Evolutionary conservation across 1,284 basidiomycete species (phyloP).

Genomic region (Boletus semigastroideus): DNA sequence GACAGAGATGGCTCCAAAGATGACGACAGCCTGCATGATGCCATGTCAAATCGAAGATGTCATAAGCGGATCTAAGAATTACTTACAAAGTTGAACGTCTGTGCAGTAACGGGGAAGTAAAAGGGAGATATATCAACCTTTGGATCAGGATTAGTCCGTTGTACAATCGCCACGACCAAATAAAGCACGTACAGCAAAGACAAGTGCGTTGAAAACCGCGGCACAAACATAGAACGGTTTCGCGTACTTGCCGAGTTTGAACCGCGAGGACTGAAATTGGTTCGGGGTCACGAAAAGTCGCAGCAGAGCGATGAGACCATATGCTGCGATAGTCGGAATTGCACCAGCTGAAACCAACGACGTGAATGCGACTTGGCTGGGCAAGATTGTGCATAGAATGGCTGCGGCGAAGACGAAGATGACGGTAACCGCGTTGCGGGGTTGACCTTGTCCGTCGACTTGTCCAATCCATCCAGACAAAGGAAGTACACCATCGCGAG

Average conservation of each 20-base stretch:
- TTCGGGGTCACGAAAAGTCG: slow-evolving; percentile 75
- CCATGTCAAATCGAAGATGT: slow-evolving; percentile 12
- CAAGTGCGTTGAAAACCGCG: slow-evolving; percentile 66
- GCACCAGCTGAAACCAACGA: slow-evolving; percentile 81
- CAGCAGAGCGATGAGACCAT: slow-evolving; percentile 73
- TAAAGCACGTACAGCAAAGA: slow-evolving; percentile 60
- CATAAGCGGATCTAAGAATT: background rate
- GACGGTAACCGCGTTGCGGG: slow-evolving; percentile 78
- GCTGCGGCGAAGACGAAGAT: slow-evolving; percentile 73
- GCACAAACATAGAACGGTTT: slow-evolving; percentile 69
- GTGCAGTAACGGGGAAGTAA: slow-evolving; percentile 71
- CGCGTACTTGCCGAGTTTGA: slow-evolving; percentile 63
- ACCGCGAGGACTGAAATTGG: slow-evolving; percentile 68
- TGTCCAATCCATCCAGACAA: slow-evolving; percentile 76
- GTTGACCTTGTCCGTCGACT: slow-evolving; percentile 69
- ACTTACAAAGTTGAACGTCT: slow-evolving; percentile 80
- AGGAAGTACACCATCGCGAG: slow-evolving; percentile 84
- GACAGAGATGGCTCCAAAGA: slow-evolving; percentile 74
- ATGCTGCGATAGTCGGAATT: slow-evolving; percentile 80
- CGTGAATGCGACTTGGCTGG: slow-evolving; percentile 84
- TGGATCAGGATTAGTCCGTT: background rate
- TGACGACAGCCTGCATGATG: slow-evolving; percentile 60
- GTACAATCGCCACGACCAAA: background rate
- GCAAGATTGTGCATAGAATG: slow-evolving; percentile 79
- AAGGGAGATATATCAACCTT: slow-evolving; percentile 81